phyloP scores from a whole-genome alignment of 495 filamentous ascomycete genomes.

The Talaromyces nanjingensis region DNA sequence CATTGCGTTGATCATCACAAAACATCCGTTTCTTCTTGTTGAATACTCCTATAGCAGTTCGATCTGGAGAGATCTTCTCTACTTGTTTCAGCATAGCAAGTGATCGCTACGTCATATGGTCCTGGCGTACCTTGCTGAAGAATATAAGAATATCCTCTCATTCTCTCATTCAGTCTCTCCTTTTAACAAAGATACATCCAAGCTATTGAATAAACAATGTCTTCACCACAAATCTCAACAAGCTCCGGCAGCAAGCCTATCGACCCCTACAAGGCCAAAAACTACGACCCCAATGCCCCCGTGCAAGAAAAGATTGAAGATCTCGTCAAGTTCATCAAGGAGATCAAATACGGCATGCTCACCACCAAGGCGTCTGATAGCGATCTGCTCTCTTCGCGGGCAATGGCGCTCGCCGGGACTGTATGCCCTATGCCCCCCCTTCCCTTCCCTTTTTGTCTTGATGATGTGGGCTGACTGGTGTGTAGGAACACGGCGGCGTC shows the following conservation, averaged over 20 bases:
- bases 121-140: background rate
- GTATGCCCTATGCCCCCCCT: conserved; percentile 33
- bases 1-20: background rate
- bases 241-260: conserved; percentile 51
- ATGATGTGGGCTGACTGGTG: background rate
- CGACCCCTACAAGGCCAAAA: conserved; percentile 79
- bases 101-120: background rate
- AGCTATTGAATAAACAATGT: conserved; percentile 16
- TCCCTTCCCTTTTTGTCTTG: background rate
- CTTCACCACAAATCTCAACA: conserved; percentile 46
- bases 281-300: conserved; percentile 46
- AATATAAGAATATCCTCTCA: background rate
- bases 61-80: too few species aligned
- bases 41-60: too few species aligned
- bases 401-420: conserved; percentile 85
- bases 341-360: conserved; percentile 76
- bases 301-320: conserved; percentile 76
- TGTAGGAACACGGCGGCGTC: conserved; percentile 68
- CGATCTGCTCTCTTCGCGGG: conserved; percentile 67
- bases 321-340: conserved; percentile 57
- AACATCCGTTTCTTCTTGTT: too few species aligned
- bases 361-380: conserved; percentile 60
- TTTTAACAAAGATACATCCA: too few species aligned
- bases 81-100: background rate
- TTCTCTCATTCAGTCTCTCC: too few species aligned